Percentiles rank a stretch among this genome's conserved stretches.
These are phyloP conservation scores for Aschersonia sp. DNA, from an alignment of 2,329 filamentous ascomycete genomes.

Conservation along the genomic window DNA sequence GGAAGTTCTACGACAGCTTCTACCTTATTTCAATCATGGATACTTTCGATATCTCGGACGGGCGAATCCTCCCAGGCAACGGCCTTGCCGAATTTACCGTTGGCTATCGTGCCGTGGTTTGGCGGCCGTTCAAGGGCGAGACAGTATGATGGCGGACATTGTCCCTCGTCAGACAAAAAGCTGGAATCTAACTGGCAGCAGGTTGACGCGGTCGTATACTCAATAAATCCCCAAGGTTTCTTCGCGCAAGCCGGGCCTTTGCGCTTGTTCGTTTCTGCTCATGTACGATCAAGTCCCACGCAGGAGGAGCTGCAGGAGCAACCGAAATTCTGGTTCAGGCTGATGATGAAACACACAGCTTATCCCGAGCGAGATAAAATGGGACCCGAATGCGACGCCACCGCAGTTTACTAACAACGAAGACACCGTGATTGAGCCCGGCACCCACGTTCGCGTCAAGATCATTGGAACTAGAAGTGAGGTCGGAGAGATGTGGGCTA, in stretches of 20 bases:
- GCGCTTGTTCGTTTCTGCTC: constrained; percentile 64
- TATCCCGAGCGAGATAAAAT: constrained; percentile 85
- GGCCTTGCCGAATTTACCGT: constrained; percentile 91
- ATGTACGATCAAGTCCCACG: constrained; percentile 40
- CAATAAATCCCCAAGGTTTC: constrained; percentile 84
- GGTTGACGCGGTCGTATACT: constrained; percentile 89
- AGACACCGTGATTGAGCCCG: constrained; percentile 85
- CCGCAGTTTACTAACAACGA: constrained; percentile 93
- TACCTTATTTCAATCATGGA: constrained; percentile 98
- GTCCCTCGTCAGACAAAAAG: constrained; percentile 4
- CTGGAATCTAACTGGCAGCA: constrained; percentile 26
- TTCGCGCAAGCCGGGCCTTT: constrained; percentile 73
- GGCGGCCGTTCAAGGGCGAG: constrained; percentile 95
- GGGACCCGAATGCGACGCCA: constrained; percentile 90
- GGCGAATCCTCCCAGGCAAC: constrained; percentile 79
- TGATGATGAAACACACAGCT: constrained; percentile 37
- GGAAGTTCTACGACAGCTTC: constrained; percentile 87
- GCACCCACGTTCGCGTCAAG: constrained; percentile 85
- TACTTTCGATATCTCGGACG: constrained; percentile 86
- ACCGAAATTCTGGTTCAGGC: neutral
- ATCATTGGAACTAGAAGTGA: constrained; percentile 88
- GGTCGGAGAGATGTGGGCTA: constrained; percentile 89
- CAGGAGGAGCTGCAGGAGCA: too few relatives aligned
- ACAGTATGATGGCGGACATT: constrained; percentile 48
- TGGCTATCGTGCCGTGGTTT: constrained; percentile 88